Evolutionary conservation across 805 yeast genomes (phyloP).

Genomic region (Myxozyma nipponensis): DNA sequence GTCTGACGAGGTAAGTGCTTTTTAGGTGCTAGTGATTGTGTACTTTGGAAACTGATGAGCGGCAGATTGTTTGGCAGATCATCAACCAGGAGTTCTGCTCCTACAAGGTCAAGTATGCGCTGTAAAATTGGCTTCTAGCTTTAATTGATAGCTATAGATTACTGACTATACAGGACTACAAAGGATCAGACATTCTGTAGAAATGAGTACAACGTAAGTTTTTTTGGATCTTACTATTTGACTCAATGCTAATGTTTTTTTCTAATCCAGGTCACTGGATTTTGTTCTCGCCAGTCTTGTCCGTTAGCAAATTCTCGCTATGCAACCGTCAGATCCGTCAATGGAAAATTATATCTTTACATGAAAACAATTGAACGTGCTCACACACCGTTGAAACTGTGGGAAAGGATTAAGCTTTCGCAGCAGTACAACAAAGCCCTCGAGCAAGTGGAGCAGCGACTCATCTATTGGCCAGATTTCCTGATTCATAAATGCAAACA

Average conservation of each 20-base stretch:
- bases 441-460: slow-evolving; percentile 79
- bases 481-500: slow-evolving; percentile 92
- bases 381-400: slow-evolving; percentile 85
- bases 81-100: slow-evolving; percentile 95
- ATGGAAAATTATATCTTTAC: slow-evolving; percentile 76
- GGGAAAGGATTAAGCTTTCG: slow-evolving; percentile 92
- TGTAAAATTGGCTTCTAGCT: background rate
- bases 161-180: slow-evolving; percentile 46
- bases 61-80: slow-evolving; percentile 92
- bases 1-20: slow-evolving; percentile 25
- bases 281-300: slow-evolving; percentile 89
- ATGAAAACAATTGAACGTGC: slow-evolving; percentile 98
- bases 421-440: slow-evolving; percentile 87
- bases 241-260: background rate
- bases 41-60: too few species aligned
- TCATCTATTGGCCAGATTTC: slow-evolving; percentile 90
- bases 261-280: slow-evolving; percentile 57
- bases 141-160: background rate
- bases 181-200: slow-evolving; percentile 90
- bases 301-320: slow-evolving; percentile 92
- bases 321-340: slow-evolving; percentile 78
- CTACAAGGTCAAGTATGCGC: slow-evolving; percentile 62
- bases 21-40: background rate
- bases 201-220: slow-evolving; percentile 77
- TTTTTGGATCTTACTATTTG: background rate